A percentile compares a stretch with the other conserved stretches of the same genome.
Evolutionary conservation across 2,329 filamentous ascomycete species (phyloP).

Genomic region (Neofusicoccum ribis): DNA sequence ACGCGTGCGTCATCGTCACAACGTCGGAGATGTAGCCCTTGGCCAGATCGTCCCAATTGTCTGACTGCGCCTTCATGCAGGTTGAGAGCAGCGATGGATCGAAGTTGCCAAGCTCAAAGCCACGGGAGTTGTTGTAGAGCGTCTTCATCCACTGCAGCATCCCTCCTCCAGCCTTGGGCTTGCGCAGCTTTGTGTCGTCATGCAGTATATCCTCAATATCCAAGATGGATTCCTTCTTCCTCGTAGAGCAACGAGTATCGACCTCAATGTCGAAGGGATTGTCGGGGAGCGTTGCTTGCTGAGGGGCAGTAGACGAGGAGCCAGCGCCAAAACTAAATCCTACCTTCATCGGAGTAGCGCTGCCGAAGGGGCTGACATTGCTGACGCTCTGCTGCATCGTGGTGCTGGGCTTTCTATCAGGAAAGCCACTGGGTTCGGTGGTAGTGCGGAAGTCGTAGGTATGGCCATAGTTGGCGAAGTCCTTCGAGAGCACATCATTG

Average conservation of each 20-base stretch:
- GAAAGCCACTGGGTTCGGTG: too few relatives aligned
- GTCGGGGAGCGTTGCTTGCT: too few relatives aligned
- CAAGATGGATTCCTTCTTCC: not conserved
- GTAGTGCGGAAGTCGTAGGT: slow-evolving; percentile 25
- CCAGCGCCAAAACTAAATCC: too few relatives aligned
- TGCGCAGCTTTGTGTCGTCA: not conserved
- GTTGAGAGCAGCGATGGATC: slow-evolving; percentile 43
- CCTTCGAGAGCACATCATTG: slow-evolving; percentile 28
- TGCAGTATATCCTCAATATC: not conserved
- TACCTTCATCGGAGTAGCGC: not conserved
- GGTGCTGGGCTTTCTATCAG: too few relatives aligned
- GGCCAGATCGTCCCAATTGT: slow-evolving; percentile 54
- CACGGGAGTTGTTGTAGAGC: slow-evolving; percentile 49
- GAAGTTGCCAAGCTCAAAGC: slow-evolving; percentile 57
- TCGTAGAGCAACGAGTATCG: not conserved
- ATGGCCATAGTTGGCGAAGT: slow-evolving; percentile 30
- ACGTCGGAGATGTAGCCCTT: slow-evolving; percentile 53
- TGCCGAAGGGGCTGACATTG: too few relatives aligned
- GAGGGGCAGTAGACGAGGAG: too few relatives aligned
- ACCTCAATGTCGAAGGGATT: too few relatives aligned
- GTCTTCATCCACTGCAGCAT: slow-evolving; percentile 50
- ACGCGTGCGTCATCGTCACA: slow-evolving; percentile 55
- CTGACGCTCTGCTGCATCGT: too few relatives aligned
- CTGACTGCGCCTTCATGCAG: slow-evolving; percentile 56
- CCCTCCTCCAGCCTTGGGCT: not conserved